These are phyloP conservation scores for Croton laevigatus DNA, from an alignment of 441 rosid species.

Conservation along the genomic window DNA sequence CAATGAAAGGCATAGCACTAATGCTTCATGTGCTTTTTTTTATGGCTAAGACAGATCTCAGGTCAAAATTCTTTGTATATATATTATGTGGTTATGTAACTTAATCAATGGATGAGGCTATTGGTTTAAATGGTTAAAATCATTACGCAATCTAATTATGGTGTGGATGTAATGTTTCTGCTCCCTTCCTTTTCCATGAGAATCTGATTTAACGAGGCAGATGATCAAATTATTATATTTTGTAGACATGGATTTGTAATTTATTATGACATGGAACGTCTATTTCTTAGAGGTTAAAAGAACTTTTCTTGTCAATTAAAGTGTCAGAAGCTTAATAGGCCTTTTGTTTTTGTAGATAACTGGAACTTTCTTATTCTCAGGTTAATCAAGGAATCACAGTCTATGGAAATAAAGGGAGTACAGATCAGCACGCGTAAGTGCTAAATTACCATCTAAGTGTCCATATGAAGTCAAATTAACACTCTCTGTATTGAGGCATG, in stretches of 20 bases:
- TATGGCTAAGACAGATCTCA: not conserved
- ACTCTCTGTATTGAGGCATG: slow-evolving; percentile 5
- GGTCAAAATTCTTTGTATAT: not conserved
- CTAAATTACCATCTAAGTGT: slow-evolving; percentile 9
- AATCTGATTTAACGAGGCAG: not conserved
- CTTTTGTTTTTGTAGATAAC: not conserved
- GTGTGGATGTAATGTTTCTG: not conserved
- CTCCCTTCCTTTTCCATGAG: not conserved
- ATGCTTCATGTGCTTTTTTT: not conserved
- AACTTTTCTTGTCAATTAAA: not conserved
- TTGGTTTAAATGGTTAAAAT: not conserved
- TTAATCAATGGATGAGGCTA: not conserved
- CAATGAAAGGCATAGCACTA: not conserved
- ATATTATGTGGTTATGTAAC: not conserved
- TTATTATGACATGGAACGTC: not conserved
- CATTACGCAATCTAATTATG: not conserved
- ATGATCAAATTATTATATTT: not conserved
- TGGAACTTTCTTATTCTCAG: slow-evolving; percentile 3
- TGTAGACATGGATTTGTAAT: not conserved
- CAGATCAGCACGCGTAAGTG: slow-evolving; percentile 99
- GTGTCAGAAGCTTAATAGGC: not conserved
- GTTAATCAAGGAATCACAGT: slow-evolving; percentile 85
- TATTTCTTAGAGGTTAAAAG: not conserved
- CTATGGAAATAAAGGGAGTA: slow-evolving; percentile 99
- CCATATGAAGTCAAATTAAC: slow-evolving; percentile 11